A percentile compares a stretch with the other conserved stretches of the same genome.
Conservation (phyloP, 768 basidiomycete species). For the Polyporus arcularius region DNA sequence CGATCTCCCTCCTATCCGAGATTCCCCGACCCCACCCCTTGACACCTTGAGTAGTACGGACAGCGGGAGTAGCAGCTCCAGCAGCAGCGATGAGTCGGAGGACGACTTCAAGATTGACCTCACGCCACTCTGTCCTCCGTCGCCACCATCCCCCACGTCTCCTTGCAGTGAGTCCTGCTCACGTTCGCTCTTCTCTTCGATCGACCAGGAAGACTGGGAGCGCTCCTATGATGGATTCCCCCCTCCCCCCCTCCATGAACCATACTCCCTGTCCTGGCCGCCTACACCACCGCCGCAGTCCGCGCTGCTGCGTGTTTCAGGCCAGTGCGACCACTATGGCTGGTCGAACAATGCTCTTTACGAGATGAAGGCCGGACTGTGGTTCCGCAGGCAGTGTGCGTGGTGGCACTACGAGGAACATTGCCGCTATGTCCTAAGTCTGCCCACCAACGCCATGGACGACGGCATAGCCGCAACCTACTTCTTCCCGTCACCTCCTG, state of each 20-base stretch:
- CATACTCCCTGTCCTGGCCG: not conserved
- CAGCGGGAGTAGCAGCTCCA: not conserved
- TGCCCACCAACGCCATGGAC: not conserved
- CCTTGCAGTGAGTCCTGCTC: conserved; percentile 1
- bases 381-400: not conserved
- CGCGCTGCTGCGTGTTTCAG: not conserved
- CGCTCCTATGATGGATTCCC: conserved; percentile 5
- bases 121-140: conserved; percentile 16
- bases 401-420: conserved; percentile 4
- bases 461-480: not conserved
- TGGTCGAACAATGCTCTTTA: not conserved
- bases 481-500: not conserved
- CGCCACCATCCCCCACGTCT: conserved; percentile 11
- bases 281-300: not conserved
- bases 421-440: not conserved
- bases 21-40: not conserved
- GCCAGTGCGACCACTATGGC: not conserved
- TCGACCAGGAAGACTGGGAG: conserved; percentile 5
- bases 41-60: not conserved
- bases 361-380: not conserved
- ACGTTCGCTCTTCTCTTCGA: not conserved
- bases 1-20: conserved; percentile 5
- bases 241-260: conserved; percentile 2
- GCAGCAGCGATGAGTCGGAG: conserved; percentile 3
- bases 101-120: conserved; percentile 2